phyloP scores from a whole-genome alignment of 2,329 filamentous ascomycete genomes.

The Botrytis galanthina region DNA sequence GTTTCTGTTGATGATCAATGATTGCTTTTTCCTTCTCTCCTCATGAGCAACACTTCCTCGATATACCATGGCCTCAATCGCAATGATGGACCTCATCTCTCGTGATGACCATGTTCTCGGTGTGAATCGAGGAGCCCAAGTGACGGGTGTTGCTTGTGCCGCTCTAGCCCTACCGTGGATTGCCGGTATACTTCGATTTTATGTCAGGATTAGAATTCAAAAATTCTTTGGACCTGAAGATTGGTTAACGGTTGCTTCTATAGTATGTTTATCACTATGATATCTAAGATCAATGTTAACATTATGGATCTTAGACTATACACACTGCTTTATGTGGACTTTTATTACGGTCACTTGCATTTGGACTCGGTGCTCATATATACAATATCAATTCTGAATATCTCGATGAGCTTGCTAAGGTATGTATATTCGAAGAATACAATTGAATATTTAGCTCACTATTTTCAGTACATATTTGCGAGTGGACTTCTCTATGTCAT shows the following conservation, averaged over 20 bases:
- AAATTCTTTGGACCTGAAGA: constrained; percentile 38
- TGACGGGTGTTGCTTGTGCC: constrained; percentile 37
- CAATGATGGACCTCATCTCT: not conserved
- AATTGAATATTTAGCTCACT: not conserved
- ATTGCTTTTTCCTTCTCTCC: not conserved
- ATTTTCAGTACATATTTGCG: constrained; percentile 29
- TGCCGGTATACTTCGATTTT: constrained; percentile 33
- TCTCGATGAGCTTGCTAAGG: constrained; percentile 32
- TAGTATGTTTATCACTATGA: constrained; percentile 24
- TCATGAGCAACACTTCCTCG: not conserved
- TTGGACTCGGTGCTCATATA: constrained; percentile 36
- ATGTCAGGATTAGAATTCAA: constrained; percentile 34
- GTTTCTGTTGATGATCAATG: not conserved
- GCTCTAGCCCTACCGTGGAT: constrained; percentile 42
- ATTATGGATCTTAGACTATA: constrained; percentile 25
- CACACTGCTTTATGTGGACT: constrained; percentile 33
- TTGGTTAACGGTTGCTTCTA: constrained; percentile 35
- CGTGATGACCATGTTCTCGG: not conserved
- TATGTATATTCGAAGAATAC: constrained; percentile 8
- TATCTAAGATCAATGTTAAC: not conserved
- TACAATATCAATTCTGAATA: constrained; percentile 27
- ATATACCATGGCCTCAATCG: not conserved
- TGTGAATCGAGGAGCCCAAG: constrained; percentile 31
- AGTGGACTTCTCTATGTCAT: constrained; percentile 37
- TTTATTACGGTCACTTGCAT: constrained; percentile 28